Evolutionary conservation across 1,139 yeast species (phyloP).

Genomic region (Groenewaldozyma sp.): DNA sequence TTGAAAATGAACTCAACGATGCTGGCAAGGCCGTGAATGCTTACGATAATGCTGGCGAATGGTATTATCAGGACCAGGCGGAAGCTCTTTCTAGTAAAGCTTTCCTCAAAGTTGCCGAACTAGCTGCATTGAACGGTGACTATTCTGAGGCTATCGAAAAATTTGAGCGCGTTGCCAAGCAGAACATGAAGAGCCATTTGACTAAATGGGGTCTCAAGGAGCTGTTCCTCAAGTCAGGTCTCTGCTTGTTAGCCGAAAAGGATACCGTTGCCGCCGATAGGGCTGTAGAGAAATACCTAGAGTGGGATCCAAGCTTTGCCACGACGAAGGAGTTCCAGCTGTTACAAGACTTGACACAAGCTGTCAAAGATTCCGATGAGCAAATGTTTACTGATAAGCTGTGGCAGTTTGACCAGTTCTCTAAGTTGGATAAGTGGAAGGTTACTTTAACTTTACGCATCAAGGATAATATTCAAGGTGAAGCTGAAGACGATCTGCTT

Average conservation of each 20-base stretch:
- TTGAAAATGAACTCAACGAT: slow-evolving; percentile 67
- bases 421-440: slow-evolving; percentile 86
- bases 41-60: slow-evolving; percentile 92
- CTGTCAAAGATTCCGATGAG: slow-evolving; percentile 71
- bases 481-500: slow-evolving; percentile 47
- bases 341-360: slow-evolving; percentile 50
- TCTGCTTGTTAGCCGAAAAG: slow-evolving; percentile 69
- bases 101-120: slow-evolving; percentile 80
- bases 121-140: slow-evolving; percentile 66
- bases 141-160: slow-evolving; percentile 65
- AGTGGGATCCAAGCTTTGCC: slow-evolving; percentile 71
- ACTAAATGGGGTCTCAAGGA: slow-evolving; percentile 92
- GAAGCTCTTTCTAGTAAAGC: slow-evolving; percentile 86
- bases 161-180: slow-evolving; percentile 70
- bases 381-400: slow-evolving; percentile 68
- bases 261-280: slow-evolving; percentile 82
- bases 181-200: slow-evolving; percentile 61
- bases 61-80: slow-evolving; percentile 91
- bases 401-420: slow-evolving; percentile 78
- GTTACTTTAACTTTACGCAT: slow-evolving; percentile 78
- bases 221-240: slow-evolving; percentile 72
- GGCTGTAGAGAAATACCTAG: slow-evolving; percentile 51
- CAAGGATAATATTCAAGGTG: slow-evolving; percentile 63
- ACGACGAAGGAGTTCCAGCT: slow-evolving; percentile 72
- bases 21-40: slow-evolving; percentile 59